Evolutionary conservation across 2,329 filamentous ascomycete genomes (phyloP).

Genomic region (Botryotinia convoluta): DNA sequence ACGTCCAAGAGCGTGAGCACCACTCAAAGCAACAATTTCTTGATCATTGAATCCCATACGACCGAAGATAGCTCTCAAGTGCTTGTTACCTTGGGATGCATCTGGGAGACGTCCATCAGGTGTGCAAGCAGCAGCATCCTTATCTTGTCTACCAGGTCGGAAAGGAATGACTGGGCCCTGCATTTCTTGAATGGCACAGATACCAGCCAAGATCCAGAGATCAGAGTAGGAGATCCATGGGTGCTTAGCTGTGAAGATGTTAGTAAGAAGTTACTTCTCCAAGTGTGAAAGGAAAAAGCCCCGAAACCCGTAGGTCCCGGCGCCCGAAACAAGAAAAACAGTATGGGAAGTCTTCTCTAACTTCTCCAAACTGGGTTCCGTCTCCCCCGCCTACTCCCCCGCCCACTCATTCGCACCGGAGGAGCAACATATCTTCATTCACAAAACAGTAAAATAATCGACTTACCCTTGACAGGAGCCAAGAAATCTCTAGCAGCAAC

Average conservation of each 20-base stretch:
- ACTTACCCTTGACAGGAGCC: slow-evolving; percentile 79
- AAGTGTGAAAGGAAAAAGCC: background rate
- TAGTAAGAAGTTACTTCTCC: slow-evolving; percentile 18
- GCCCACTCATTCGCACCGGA: background rate
- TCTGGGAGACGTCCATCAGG: slow-evolving; percentile 91
- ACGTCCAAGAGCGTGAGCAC: slow-evolving; percentile 83
- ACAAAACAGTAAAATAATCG: background rate
- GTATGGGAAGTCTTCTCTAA: background rate
- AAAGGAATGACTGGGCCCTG: slow-evolving; percentile 83
- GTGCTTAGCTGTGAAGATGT: slow-evolving; percentile 59
- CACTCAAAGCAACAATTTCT: slow-evolving; percentile 87
- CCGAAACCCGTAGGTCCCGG: background rate
- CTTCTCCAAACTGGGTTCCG: background rate
- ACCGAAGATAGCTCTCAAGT: slow-evolving; percentile 88
- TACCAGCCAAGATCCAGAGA: slow-evolving; percentile 89
- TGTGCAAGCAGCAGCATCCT: slow-evolving; percentile 79
- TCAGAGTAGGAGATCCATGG: slow-evolving; percentile 97
- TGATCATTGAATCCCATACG: slow-evolving; percentile 98
- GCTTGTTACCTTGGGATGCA: slow-evolving; percentile 70
- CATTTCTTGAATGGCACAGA: slow-evolving; percentile 91
- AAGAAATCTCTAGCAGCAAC: slow-evolving; percentile 86
- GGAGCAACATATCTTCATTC: background rate
- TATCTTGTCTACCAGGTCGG: slow-evolving; percentile 81
- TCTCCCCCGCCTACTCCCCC: background rate
- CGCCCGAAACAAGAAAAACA: background rate